phyloP scores from a whole-genome alignment of 2,329 filamentous ascomycete genomes.

The Biscogniauxia mediterranea region DNA sequence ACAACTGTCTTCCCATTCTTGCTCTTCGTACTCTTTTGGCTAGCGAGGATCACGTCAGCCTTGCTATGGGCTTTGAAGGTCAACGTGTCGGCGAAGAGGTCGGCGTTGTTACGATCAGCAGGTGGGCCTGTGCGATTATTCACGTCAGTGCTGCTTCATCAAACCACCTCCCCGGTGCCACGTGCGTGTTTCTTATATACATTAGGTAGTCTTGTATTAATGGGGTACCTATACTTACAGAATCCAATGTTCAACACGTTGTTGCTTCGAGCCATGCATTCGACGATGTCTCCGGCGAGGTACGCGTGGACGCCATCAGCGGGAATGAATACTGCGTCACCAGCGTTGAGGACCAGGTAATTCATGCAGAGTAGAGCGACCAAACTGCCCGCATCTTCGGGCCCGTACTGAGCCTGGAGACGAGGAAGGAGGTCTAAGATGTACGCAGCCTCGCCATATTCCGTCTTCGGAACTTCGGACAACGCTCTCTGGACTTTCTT shows the following conservation, averaged over 20 bases:
- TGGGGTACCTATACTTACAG: not conserved
- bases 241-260: slow-evolving; percentile 61
- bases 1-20: slow-evolving; percentile 59
- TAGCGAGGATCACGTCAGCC: slow-evolving; percentile 54
- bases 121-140: slow-evolving; percentile 67
- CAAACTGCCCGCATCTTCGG: slow-evolving; percentile 63
- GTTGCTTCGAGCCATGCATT: slow-evolving; percentile 75
- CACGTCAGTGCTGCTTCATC: not conserved
- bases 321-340: slow-evolving; percentile 68
- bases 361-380: slow-evolving; percentile 75
- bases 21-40: slow-evolving; percentile 48
- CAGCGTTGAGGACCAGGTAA: slow-evolving; percentile 62
- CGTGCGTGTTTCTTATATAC: not conserved
- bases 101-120: slow-evolving; percentile 61
- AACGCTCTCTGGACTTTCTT: slow-evolving; percentile 52
- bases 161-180: not conserved
- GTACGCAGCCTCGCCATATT: slow-evolving; percentile 53
- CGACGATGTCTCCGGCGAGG: slow-evolving; percentile 69
- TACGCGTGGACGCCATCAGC: slow-evolving; percentile 75
- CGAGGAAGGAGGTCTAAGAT: slow-evolving; percentile 64
- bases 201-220: too few relatives aligned
- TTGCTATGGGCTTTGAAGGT: slow-evolving; percentile 62
- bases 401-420: slow-evolving; percentile 62
- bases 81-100: slow-evolving; percentile 61
- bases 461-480: slow-evolving; percentile 42